These are phyloP conservation scores for Gossypium davidsonii DNA, from an alignment of 441 rosid species.

Conservation along the genomic window DNA sequence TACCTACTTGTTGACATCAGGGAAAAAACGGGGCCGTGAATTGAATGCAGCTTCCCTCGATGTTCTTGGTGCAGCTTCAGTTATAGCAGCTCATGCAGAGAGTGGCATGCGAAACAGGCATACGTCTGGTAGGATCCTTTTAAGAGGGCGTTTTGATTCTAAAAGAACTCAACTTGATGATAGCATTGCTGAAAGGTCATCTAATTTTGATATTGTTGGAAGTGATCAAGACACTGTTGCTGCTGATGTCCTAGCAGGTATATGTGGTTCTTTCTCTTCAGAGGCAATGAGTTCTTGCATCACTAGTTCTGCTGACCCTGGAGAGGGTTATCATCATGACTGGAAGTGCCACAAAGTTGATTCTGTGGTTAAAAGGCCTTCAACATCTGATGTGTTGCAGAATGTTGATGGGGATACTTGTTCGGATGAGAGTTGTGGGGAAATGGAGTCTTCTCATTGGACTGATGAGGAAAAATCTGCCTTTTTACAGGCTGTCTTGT, in stretches of 20 bases:
- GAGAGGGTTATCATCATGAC: conserved; percentile 41
- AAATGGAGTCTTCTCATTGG: conserved; percentile 79
- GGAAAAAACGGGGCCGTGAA: conserved; percentile 68
- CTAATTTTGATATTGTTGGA: conserved; percentile 44
- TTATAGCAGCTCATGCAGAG: conserved; percentile 68
- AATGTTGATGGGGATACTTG: conserved; percentile 78
- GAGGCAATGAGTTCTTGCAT: conserved; percentile 87
- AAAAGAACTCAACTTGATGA: conserved; percentile 36
- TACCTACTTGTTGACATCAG: conserved; percentile 64
- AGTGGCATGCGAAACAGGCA: conserved; percentile 32
- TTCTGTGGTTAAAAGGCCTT: conserved; percentile 38
- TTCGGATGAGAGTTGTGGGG: conserved; percentile 90
- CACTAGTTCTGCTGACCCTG: conserved; percentile 63
- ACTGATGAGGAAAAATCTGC: conserved; percentile 81
- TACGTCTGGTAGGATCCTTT: conserved; percentile 36
- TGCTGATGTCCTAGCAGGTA: conserved; percentile 80
- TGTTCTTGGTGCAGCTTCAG: conserved; percentile 73
- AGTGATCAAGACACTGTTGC: conserved; percentile 71
- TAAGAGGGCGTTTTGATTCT: conserved; percentile 44
- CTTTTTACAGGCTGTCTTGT: conserved; percentile 66
- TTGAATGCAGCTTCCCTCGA: conserved; percentile 70
- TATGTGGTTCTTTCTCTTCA: conserved; percentile 78
- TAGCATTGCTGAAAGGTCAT: conserved; percentile 43
- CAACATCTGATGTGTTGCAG: conserved; percentile 55
- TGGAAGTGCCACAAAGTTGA: conserved; percentile 43